Evolutionary conservation across 441 rosid genomes (phyloP), one percentile per base, ranked within the genome.

Genomic region (Erodium trifolium): DNA sequence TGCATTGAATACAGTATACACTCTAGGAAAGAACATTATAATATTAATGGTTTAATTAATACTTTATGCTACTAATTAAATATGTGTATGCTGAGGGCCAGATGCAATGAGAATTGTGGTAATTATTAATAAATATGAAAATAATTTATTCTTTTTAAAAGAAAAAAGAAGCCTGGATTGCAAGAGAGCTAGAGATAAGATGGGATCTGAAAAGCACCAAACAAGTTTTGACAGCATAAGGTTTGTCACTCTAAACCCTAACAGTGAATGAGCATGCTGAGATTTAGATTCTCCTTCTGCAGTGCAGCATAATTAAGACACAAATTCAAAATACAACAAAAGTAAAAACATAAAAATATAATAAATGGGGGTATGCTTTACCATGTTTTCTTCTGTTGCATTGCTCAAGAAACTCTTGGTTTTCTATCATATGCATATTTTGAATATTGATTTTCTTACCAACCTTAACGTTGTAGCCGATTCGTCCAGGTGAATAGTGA

Each of bases 351-450:
- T 43, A 31, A 51, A 51, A 51, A 4, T 51, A 51, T 1, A 55
- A 55, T 55, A 17, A 17, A 55, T 55, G 62, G 62, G 62, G 62
- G 14, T 55, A 23, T 55, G 62, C 62, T 55, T 55, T 17, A 55
- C 62, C 62, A 55, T 55, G 62, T 55, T 55, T 55, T 55, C 23
- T 55, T 55, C 23, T 55, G 62, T 17, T 55, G 62, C 27, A 55
- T 55, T 23, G 62, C 62, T 55, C 62, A 55, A 55, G 62, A 55
- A 55, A 14, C 62, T 53, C 19, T 14, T 55, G 19, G 9, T 16
- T 55, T 37, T 5, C 41, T 37, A 37, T 37, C 41, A 37, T 47
- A 11, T 47, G 23, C 27, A 55, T 55, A 47, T 5, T 47, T 47
- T 13, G n/a, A 14, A 55, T 4, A 4, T 37, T 37, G 41, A 4